phyloP scores from a whole-genome alignment of 129 eudicot genomes.

The Glebionis coronaria region DNA sequence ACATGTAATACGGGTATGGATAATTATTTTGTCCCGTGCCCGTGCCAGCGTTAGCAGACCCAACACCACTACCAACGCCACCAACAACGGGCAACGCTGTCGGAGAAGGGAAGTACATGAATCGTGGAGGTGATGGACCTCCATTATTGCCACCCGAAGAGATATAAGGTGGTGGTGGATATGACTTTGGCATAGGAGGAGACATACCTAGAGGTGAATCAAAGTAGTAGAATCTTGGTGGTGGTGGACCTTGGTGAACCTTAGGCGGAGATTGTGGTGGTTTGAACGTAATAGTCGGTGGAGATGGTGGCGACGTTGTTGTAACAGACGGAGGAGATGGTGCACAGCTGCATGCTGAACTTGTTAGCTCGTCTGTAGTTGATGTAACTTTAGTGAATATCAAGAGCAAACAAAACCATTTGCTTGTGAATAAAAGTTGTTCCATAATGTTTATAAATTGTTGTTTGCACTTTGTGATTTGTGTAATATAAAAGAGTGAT shows the following conservation, averaged over 20 bases:
- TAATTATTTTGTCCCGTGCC: conserved; percentile 28
- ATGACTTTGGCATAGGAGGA: conserved; percentile 27
- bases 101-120: conserved; percentile 33
- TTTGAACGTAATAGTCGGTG: conserved; percentile 25
- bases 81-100: conserved; percentile 4
- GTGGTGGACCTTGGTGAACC: conserved; percentile 40
- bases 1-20: conserved; percentile 48
- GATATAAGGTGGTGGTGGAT: conserved; percentile 39
- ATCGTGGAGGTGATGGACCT: conserved; percentile 40
- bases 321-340: conserved; percentile 23
- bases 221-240: conserved; percentile 37
- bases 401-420: conserved; percentile 25
- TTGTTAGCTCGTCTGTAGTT: conserved; percentile 17
- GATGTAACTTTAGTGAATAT: conserved; percentile 19
- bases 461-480: conserved; percentile 7
- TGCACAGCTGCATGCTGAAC: conserved; percentile 61
- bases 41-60: conserved; percentile 5
- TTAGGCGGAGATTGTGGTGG: conserved; percentile 23
- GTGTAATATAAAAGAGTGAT: conserved; percentile 4
- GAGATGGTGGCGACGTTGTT: conserved; percentile 30
- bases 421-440: conserved; percentile 13
- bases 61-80: conserved; percentile 1
- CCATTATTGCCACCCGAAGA: conserved; percentile 22
- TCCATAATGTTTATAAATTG: conserved; percentile 11
- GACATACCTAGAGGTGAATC: conserved; percentile 20